Base-by-base conservation (phyloP, 495 filamentous ascomycete genomes). In the Aspergillus nidulans region DNA sequence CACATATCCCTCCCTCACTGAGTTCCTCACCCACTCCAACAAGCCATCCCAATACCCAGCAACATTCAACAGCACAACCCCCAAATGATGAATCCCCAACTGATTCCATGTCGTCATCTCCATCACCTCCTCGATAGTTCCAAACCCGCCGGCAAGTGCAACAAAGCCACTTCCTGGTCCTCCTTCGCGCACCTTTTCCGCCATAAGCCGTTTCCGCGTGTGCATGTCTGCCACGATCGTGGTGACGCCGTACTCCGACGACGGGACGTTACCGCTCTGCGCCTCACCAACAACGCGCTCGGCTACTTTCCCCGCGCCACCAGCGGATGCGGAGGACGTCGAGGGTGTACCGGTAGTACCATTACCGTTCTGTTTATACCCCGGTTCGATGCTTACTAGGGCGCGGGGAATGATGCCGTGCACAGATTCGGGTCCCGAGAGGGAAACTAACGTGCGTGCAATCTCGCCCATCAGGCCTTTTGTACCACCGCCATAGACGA, bases 51-150 rank as follows among this genome's bases (percentile, higher is more conserved):
- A 98, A 67, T 92, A 97, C 1, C 92, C 91, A 49, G 90, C 85
- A 25, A 92, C 79, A 70, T 97, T 97, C 39, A 88, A 78, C 57
- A 96, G 70, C 40, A 91, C 84, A 43, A 98, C 81, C 0, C 88
- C 89, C 55, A 82, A 80, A 53, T 78, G 80, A 69, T 98, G 94
- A 56, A 98, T 98, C 0, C 95, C 94, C 53, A 98, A 69, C 72
- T 97, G 94, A 69, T 97, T 97, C 94, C 94, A 98, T 12, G 94
- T 97, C 26, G 85, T 87, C 52, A 95, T 87, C 80, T 98, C 94
- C 75, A 97, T 92, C 51, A 97, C 75, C 77, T 98, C 94, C 73
- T 98, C 94, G 65, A 97, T 77, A 6, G 95, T 97, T 10, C 94
- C 94, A 70, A 91, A 97, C 0, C 94, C 94, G 18, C 94, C 94